A percentile compares a stretch with the other conserved stretches of the same genome.
Conservation (phyloP, 1,284 basidiomycete species). For the Cutaneotrichosporon sp. region DNA sequence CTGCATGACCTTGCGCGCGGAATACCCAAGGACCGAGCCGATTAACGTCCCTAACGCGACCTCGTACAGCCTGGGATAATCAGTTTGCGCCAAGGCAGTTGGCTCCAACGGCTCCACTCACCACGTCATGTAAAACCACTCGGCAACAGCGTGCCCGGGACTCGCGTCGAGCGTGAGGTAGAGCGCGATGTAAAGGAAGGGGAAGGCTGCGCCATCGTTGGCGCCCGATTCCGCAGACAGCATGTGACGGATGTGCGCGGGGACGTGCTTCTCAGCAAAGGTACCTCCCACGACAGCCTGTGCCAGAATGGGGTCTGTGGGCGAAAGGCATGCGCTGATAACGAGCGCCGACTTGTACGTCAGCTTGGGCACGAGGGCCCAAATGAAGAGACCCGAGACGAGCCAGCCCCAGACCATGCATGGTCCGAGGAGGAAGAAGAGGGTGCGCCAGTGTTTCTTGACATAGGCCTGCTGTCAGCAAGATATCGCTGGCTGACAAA, state of each 20-base stretch:
- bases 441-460: slow-evolving; percentile 82
- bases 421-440: slow-evolving; percentile 82
- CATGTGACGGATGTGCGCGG: slow-evolving; percentile 89
- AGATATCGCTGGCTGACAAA: slow-evolving; percentile 20
- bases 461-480: slow-evolving; percentile 67
- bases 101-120: background rate
- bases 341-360: slow-evolving; percentile 84
- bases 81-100: background rate
- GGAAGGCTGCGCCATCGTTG: slow-evolving; percentile 94
- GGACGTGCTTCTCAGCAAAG: slow-evolving; percentile 98
- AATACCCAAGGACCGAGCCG: slow-evolving; percentile 75
- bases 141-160: slow-evolving; percentile 65
- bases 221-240: slow-evolving; percentile 90
- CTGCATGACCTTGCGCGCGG: slow-evolving; percentile 91
- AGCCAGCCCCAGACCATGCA: slow-evolving; percentile 88
- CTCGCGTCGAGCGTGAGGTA: slow-evolving; percentile 77
- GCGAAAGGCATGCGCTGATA: slow-evolving; percentile 91
- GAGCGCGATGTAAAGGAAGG: slow-evolving; percentile 86
- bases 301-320: slow-evolving; percentile 78
- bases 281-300: slow-evolving; percentile 84
- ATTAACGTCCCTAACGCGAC: slow-evolving; percentile 77
- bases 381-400: slow-evolving; percentile 81
- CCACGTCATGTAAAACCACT: slow-evolving; percentile 75
- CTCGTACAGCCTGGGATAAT: slow-evolving; percentile 61
- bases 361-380: slow-evolving; percentile 80